Conservation (phyloP, 345 rosid species). For the Bruguiera sexangula region DNA sequence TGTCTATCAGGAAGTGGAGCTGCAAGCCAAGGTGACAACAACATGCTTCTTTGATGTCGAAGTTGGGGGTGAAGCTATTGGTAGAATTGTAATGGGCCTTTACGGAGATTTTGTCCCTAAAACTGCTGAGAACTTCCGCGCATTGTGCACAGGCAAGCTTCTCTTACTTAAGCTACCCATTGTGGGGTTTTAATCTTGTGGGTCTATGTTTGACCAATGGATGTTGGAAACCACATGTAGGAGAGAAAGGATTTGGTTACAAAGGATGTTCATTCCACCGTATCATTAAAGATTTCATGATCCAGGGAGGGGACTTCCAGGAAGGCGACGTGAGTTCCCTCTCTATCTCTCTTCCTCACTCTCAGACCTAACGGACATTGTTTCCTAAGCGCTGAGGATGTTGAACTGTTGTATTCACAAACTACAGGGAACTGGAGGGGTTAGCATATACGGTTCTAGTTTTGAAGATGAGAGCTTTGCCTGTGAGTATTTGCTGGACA, state of each 20-base stretch:
- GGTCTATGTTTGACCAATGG: conserved; percentile 12
- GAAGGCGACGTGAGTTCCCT: conserved; percentile 57
- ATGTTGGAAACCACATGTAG: conserved; percentile 33
- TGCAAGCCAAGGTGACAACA: conserved; percentile 73
- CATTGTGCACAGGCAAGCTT: conserved; percentile 69
- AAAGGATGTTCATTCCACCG: conserved; percentile 91
- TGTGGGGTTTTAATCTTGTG: background rate
- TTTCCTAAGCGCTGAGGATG: no score
- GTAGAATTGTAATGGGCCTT: conserved; percentile 83
- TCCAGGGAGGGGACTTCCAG: conserved; percentile 94
- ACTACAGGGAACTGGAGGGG: conserved; percentile 88
- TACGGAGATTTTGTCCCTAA: conserved; percentile 79
- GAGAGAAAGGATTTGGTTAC: conserved; percentile 83
- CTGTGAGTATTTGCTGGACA: conserved; percentile 41
- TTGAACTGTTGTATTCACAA: conserved; percentile 1
- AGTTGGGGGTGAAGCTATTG: conserved; percentile 66
- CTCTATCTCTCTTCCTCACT: conserved; percentile 1
- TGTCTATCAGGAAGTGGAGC: conserved; percentile 52
- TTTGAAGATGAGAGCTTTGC: conserved; percentile 81
- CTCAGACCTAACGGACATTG: background rate
- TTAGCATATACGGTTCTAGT: conserved; percentile 71
- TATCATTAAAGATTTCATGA: conserved; percentile 88
- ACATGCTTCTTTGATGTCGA: conserved; percentile 88
- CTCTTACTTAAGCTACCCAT: conserved; percentile 3
- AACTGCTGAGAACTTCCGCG: conserved; percentile 86